A percentile compares a stretch with the other conserved stretches of the same genome.
Conservation (phyloP, 148 eudicot genomes). For the Vaccinium macrocarpon region DNA sequence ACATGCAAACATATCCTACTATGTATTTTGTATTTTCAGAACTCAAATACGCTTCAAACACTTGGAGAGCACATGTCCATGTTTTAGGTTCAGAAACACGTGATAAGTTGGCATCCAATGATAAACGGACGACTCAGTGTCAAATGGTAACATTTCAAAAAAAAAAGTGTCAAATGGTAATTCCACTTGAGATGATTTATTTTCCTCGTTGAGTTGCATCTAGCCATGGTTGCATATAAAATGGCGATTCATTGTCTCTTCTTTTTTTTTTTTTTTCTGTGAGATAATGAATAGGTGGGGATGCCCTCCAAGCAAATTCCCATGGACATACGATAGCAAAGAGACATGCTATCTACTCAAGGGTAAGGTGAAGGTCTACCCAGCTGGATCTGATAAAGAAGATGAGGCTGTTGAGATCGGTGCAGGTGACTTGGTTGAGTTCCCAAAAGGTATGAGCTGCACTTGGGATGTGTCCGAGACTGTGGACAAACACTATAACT, state of each 20-base stretch:
- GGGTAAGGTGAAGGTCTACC: constrained; percentile 96
- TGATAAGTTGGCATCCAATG: neutral
- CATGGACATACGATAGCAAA: constrained; percentile 88
- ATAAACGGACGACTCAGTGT: neutral
- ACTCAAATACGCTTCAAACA: neutral
- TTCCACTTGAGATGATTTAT: neutral
- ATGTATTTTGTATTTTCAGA: neutral
- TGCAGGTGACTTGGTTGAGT: constrained; percentile 88
- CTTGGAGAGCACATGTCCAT: neutral
- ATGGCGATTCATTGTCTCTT: neutral
- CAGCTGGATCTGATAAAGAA: constrained; percentile 67
- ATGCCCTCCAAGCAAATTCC: constrained; percentile 91
- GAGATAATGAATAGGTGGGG: constrained; percentile 69
- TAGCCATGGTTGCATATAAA: neutral
- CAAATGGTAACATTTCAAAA: neutral
- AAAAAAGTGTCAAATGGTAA: neutral
- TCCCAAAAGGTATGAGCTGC: constrained; percentile 94
- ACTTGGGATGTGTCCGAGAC: constrained; percentile 96
- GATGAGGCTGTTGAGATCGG: constrained; percentile 78
- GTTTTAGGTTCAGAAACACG: neutral
- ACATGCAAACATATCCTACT: neutral
- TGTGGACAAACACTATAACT: constrained; percentile 84
- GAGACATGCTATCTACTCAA: constrained; percentile 83
- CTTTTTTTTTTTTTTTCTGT: neutral
- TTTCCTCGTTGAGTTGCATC: neutral